Evolutionary conservation across 495 filamentous ascomycete species (phyloP).

Genomic region (Tuber microsphaerosporum): DNA sequence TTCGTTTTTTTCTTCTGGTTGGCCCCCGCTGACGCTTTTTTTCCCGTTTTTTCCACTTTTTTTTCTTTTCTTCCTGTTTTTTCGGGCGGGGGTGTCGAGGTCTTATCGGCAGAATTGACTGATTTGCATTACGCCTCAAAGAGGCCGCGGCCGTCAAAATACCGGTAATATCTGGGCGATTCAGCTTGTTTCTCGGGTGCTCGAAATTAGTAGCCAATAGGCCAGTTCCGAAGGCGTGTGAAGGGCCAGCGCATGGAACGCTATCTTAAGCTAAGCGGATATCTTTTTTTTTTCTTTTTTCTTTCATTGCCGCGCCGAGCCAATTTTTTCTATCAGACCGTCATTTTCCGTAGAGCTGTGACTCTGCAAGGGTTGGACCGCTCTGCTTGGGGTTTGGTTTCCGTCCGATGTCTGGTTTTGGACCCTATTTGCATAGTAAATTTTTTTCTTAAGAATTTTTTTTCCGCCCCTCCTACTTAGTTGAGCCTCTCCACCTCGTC

Average conservation of each 20-base stretch:
- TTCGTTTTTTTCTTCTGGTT: not conserved
- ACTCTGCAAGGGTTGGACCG: not conserved
- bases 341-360: not conserved
- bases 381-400: not conserved
- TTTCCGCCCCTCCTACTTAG: not conserved
- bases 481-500: not conserved
- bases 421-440: not conserved
- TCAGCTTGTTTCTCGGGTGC: not conserved
- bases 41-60: not conserved
- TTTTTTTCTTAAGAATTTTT: not conserved
- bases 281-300: not conserved
- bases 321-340: not conserved
- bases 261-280: not conserved
- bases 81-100: not conserved
- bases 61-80: not conserved
- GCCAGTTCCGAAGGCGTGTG: not conserved
- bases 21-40: not conserved
- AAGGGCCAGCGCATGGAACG: not conserved
- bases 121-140: not conserved
- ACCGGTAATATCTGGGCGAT: not conserved
- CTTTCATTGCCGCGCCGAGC: not conserved
- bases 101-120: not conserved
- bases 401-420: not conserved
- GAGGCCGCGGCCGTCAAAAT: not conserved
- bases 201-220: not conserved